These are phyloP conservation scores for Aspergillus coremiiformis DNA, from an alignment of 495 filamentous ascomycete genomes.

Conservation along the genomic window DNA sequence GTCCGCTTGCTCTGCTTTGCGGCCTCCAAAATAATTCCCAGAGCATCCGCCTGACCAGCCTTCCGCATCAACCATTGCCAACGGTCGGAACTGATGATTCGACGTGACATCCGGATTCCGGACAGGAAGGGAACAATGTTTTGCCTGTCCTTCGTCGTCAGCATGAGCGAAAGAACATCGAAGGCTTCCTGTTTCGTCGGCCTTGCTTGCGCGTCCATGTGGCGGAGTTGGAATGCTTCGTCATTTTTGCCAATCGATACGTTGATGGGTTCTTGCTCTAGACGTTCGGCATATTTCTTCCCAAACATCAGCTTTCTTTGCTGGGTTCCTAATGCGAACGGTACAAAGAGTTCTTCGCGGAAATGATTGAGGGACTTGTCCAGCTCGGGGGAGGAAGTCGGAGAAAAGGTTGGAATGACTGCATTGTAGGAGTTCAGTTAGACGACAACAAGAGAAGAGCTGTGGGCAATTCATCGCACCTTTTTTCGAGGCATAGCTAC, in stretches of 20 bases:
- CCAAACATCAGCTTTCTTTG: conserved; percentile 52
- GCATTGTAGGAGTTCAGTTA: neutral
- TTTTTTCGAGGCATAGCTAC: conserved; percentile 26
- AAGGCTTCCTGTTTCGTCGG: conserved; percentile 32
- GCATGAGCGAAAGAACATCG: conserved; percentile 40
- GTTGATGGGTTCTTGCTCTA: conserved; percentile 52
- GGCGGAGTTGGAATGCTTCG: conserved; percentile 42
- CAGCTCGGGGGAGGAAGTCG: conserved; percentile 46
- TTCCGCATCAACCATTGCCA: conserved; percentile 37
- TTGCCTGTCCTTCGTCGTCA: conserved; percentile 48
- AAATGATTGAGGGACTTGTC: conserved; percentile 46
- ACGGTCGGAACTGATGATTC: conserved; percentile 19
- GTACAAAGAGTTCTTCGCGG: conserved; percentile 58
- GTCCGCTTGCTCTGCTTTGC: conserved; percentile 42
- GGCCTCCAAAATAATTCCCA: conserved; percentile 47
- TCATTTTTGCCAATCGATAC: conserved; percentile 53
- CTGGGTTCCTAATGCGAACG: conserved; percentile 46
- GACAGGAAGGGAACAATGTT: conserved; percentile 53
- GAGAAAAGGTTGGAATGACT: conserved; percentile 43
- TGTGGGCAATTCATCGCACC: conserved; percentile 19
- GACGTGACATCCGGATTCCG: conserved; percentile 44
- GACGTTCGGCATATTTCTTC: conserved; percentile 39
- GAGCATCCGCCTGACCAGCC: conserved; percentile 28
- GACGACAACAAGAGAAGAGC: neutral
- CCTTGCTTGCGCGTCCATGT: conserved; percentile 33